phyloP scores from a whole-genome alignment of 2,329 filamentous ascomycete species.

The Gnomoniopsis sp. region DNA sequence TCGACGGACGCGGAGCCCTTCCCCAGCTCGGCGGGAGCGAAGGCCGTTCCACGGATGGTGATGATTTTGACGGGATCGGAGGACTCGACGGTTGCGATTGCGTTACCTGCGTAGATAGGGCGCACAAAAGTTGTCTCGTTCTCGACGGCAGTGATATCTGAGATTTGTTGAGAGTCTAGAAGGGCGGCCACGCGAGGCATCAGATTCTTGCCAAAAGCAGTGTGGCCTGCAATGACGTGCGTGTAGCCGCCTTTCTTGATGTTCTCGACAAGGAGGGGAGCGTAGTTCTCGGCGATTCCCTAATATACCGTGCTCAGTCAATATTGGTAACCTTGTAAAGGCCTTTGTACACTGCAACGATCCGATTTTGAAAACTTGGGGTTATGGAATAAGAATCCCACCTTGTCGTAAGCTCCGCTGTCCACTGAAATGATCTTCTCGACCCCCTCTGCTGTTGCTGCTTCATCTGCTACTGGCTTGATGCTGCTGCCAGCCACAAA shows the following conservation, averaged over 20 bases:
- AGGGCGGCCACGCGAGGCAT: conserved; percentile 89
- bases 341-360: neutral
- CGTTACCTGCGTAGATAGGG: conserved; percentile 96
- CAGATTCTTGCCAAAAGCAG: conserved; percentile 93
- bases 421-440: conserved; percentile 90
- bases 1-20: conserved; percentile 74
- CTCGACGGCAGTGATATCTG: conserved; percentile 84
- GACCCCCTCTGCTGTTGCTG: conserved; percentile 82
- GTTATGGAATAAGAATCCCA: conserved; percentile 31
- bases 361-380: neutral
- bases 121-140: conserved; percentile 92
- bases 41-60: conserved; percentile 90
- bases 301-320: conserved; percentile 30
- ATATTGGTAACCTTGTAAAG: neutral
- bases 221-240: conserved; percentile 86
- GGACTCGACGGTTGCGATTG: conserved; percentile 92
- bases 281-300: conserved; percentile 91
- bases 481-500: conserved; percentile 82
- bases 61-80: conserved; percentile 81
- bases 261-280: conserved; percentile 90
- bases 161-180: conserved; percentile 88
- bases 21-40: conserved; percentile 69
- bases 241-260: conserved; percentile 95
- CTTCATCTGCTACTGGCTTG: conserved; percentile 74
- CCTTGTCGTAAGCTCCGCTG: conserved; percentile 89